Percentiles rank a stretch among this genome's conserved stretches.
These are phyloP conservation scores for Caloboletus firmus DNA, from an alignment of 1,284 basidiomycete species.

Conservation along the genomic window DNA sequence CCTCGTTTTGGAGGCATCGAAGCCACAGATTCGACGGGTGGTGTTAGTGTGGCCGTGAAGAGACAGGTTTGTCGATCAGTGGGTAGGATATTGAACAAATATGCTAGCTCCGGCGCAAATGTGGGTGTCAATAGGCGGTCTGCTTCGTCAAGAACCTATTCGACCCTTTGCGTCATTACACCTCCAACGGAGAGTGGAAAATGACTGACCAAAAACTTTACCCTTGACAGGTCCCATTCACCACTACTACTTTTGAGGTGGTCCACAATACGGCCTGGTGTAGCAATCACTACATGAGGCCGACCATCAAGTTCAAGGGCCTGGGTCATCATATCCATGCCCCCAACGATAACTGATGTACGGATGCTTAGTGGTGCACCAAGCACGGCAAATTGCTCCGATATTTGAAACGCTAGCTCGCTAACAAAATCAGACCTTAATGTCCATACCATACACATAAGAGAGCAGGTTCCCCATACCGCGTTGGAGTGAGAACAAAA, in stretches of 20 bases:
- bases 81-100: slow-evolving; percentile 80
- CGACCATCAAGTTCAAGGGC: slow-evolving; percentile 83
- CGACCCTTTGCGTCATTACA: slow-evolving; percentile 1
- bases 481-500: slow-evolving; percentile 90
- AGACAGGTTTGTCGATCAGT: slow-evolving; percentile 90
- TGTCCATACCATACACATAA: background rate
- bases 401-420: slow-evolving; percentile 95
- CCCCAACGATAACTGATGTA: slow-evolving; percentile 91
- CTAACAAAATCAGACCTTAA: slow-evolving; percentile 42
- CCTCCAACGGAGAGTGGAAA: background rate
- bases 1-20: slow-evolving; percentile 74
- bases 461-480: slow-evolving; percentile 49
- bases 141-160: slow-evolving; percentile 91
- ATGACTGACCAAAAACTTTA: slow-evolving; percentile 78
- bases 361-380: slow-evolving; percentile 79
- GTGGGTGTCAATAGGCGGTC: slow-evolving; percentile 90
- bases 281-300: slow-evolving; percentile 95
- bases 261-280: slow-evolving; percentile 94
- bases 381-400: slow-evolving; percentile 93
- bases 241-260: slow-evolving; percentile 78
- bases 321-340: slow-evolving; percentile 98
- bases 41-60: slow-evolving; percentile 94
- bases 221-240: slow-evolving; percentile 82
- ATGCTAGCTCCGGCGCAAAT: slow-evolving; percentile 84
- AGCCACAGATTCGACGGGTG: slow-evolving; percentile 81